Base-by-base conservation (phyloP, 768 basidiomycete genomes). In the Tephrocybe rancida region DNA sequence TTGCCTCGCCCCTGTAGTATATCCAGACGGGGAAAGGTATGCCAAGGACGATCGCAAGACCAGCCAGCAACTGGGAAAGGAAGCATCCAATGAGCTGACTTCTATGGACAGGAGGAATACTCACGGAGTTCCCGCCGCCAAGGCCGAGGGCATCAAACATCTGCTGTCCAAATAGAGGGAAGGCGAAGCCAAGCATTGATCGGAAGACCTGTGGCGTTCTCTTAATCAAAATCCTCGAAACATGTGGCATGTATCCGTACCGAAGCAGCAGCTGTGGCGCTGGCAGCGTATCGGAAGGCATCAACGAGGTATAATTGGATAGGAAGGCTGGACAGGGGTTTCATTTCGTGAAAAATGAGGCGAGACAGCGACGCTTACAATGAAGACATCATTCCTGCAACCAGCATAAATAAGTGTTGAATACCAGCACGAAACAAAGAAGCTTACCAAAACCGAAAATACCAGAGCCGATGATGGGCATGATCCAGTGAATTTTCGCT, bases 11-110 rank as follows among this genome's bases (percentile, higher is more conserved):
- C 37, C 76, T 72, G 73, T 76, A 87, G 68, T 85, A 90, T 6
- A 90, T 75, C 80, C 80, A 89, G 1, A 88, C 67, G 1, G 88
- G 87, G 71, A 90, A 90, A 1, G 88, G 88, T 52, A 89, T 84
- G 6, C 88, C 88, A 11, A 85, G 62, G 22, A 83, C 55, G 22
- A 85, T 78, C 32, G 78, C 75, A n/a, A 85, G 65, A 32, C 81
- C 87, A 5, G 82, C 88, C 5, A 90, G 63, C 13, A 77, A 56
- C 72, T 75, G 45, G 42, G 22, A n/a, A 44, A 46, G n/a, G n/a
- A n/a, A n/a, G n/a, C n/a, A 26, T n/a, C 13, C 13, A 8, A 5
- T 4, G n/a, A 34, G 10, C 37, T 16, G 9, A 61, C 10, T 10
- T 27, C 42, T 14, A 14, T 29, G 9, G n/a, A n/a, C n/a, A n/a